These are phyloP conservation scores for Aureobasidium musti DNA, from an alignment of 2,329 filamentous ascomycete genomes.

Conservation along the genomic window DNA sequence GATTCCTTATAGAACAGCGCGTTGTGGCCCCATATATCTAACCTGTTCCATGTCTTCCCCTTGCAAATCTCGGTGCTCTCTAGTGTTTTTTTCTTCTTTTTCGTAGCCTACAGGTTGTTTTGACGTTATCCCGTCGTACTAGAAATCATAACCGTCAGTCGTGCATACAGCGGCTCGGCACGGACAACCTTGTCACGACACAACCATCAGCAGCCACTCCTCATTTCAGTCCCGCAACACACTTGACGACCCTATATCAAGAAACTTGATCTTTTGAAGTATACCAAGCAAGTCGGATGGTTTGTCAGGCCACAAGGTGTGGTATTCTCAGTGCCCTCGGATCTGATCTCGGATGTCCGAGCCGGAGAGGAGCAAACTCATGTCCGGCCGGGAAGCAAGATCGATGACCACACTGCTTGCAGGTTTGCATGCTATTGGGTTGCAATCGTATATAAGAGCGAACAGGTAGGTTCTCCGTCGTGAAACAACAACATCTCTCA, in stretches of 20 bases:
- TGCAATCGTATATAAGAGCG: not conserved
- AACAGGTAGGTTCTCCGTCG: not conserved
- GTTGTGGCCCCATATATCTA: not conserved
- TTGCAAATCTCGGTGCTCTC: no score
- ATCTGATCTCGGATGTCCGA: slow-evolving; percentile 9
- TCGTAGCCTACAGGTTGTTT: no score
- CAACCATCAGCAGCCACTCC: not conserved
- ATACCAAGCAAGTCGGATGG: not conserved
- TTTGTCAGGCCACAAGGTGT: not conserved
- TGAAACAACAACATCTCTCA: not conserved
- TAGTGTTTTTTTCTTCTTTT: no score
- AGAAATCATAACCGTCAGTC: no score
- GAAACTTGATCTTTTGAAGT: not conserved
- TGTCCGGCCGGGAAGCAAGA: slow-evolving; percentile 6
- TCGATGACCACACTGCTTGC: slow-evolving; percentile 26
- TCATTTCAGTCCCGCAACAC: not conserved
- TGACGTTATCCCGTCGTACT: no score
- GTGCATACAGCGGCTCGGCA: not conserved
- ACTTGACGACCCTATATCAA: no score
- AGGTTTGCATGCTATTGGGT: not conserved
- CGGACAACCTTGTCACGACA: not conserved
- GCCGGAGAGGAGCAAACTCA: slow-evolving; percentile 14
- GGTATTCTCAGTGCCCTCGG: not conserved
- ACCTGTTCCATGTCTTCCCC: not conserved
- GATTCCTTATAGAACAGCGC: not conserved